Percentiles rank a stretch among this genome's conserved stretches.
phyloP scores from a whole-genome alignment of 805 yeast genomes.

The Lachancea sp. region DNA sequence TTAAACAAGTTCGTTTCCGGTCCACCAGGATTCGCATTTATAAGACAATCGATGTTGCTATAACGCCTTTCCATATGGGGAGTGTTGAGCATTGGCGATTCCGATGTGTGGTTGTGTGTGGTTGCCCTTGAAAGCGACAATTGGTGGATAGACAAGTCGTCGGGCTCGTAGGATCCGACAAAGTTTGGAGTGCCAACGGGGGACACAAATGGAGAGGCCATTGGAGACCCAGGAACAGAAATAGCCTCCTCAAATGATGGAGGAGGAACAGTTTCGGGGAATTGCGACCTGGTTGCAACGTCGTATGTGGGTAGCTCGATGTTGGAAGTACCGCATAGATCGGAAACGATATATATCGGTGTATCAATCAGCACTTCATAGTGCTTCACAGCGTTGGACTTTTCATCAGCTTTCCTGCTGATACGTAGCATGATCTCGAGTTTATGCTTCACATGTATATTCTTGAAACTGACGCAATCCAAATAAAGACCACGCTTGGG shows the following conservation, averaged over 20 bases:
- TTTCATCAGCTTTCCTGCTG: constrained; percentile 45
- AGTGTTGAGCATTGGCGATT: not conserved
- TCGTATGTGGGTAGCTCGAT: constrained; percentile 36
- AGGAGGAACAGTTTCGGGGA: constrained; percentile 29
- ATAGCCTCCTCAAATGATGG: constrained; percentile 66
- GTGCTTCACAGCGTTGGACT: constrained; percentile 50
- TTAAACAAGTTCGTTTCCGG: not conserved
- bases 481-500: constrained; percentile 44
- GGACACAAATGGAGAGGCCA: constrained; percentile 22
- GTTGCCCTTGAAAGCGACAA: constrained; percentile 20
- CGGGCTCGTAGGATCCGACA: constrained; percentile 13
- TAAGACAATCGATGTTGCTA: constrained; percentile 19
- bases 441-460: constrained; percentile 58
- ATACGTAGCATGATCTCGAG: constrained; percentile 65
- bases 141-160: constrained; percentile 19
- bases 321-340: constrained; percentile 34
- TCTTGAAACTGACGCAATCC: constrained; percentile 54
- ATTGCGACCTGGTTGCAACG: constrained; percentile 17
- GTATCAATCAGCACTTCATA: constrained; percentile 79
- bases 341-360: constrained; percentile 53
- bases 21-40: constrained; percentile 6
- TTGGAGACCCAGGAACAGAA: constrained; percentile 43
- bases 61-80: constrained; percentile 7
- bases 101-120: constrained; percentile 11
- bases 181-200: constrained; percentile 22